A percentile compares a stretch with the other conserved stretches of the same genome.
These are phyloP conservation scores for Penicillium silybi DNA, from an alignment of 495 filamentous ascomycete species.

Conservation along the genomic window DNA sequence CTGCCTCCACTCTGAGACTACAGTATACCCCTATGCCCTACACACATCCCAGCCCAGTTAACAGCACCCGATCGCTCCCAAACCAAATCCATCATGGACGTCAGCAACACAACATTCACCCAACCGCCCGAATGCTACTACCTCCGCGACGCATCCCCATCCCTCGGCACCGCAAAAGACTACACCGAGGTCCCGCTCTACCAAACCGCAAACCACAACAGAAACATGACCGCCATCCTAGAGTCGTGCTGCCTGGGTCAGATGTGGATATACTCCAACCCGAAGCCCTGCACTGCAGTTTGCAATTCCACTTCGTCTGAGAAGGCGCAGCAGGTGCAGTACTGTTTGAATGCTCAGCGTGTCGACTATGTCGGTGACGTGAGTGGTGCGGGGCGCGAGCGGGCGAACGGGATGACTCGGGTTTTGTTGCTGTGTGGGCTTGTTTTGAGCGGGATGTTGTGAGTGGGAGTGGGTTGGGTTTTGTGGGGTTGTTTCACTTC, in stretches of 20 bases:
- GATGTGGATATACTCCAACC: constrained; percentile 14
- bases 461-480: neutral
- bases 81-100: no score
- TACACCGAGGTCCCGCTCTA: constrained; percentile 21
- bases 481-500: neutral
- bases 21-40: no score
- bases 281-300: constrained; percentile 16
- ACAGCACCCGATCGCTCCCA: neutral
- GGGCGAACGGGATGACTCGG: neutral
- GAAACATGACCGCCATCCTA: constrained; percentile 5
- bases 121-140: constrained; percentile 12
- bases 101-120: constrained; percentile 2
- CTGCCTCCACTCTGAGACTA: no score
- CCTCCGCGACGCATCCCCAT: constrained; percentile 8
- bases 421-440: neutral
- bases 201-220: constrained; percentile 3
- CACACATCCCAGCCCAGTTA: no score
- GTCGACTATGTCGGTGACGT: constrained; percentile 8
- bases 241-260: constrained; percentile 8
- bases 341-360: constrained; percentile 15
- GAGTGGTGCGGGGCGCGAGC: neutral
- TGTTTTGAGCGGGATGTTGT: neutral
- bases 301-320: constrained; percentile 9
- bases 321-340: constrained; percentile 8
- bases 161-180: constrained; percentile 3